A percentile compares a stretch with the other conserved stretches of the same genome.
Conservation (phyloP, 78 protist genomes). For the Planoprotostelium fungivorum region DNA sequence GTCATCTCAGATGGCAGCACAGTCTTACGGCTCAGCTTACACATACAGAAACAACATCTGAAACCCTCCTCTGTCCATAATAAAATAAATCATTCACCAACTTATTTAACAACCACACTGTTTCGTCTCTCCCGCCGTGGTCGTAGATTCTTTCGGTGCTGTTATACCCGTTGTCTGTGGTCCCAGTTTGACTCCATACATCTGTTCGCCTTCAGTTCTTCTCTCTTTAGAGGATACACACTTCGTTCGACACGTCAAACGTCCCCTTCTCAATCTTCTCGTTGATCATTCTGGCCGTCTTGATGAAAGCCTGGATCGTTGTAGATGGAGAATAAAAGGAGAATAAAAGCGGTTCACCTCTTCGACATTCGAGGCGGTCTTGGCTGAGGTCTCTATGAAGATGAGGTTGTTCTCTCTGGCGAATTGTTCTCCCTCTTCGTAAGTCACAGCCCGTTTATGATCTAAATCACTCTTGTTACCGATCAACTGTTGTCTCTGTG, state of each 20-base stretch:
- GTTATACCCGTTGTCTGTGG: background rate
- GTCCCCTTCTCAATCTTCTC: constrained; percentile 73
- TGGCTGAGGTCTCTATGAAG: constrained; percentile 44
- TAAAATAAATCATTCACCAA: no score
- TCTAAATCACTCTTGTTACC: constrained; percentile 76
- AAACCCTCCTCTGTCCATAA: no score
- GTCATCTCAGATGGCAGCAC: no score
- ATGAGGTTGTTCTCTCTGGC: constrained; percentile 27
- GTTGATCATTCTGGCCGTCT: constrained; percentile 76
- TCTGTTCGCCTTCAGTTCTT: background rate
- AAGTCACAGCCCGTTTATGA: constrained; percentile 60
- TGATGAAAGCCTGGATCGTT: constrained; percentile 83
- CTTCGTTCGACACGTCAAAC: constrained; percentile 42
- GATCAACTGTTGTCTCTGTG: constrained; percentile 34
- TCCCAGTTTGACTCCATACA: background rate
- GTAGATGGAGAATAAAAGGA: constrained; percentile 96
- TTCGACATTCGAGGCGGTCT: constrained; percentile 35
- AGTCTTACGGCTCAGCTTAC: no score
- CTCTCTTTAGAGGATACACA: background rate
- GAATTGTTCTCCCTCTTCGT: constrained; percentile 54
- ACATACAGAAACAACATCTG: no score
- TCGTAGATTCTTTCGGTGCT: background rate
- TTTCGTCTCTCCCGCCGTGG: background rate
- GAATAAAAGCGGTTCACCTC: constrained; percentile 77
- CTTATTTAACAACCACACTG: no score